phyloP scores from a whole-genome alignment of 2,329 filamentous ascomycete species.

The Cephalotrichum gorgonifer region DNA sequence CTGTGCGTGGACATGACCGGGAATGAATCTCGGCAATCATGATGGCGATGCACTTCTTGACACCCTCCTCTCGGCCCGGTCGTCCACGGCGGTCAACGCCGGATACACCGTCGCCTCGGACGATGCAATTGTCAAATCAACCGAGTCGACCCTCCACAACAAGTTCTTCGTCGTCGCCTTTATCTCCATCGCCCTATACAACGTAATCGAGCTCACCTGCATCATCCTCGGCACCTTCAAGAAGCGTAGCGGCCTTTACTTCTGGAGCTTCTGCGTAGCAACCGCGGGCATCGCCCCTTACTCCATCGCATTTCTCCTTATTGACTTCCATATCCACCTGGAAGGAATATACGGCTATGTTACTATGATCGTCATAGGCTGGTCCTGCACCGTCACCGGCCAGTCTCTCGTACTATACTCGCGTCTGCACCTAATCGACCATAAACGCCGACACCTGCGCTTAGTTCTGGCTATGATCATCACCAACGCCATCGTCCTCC shows the following conservation, averaged over 20 bases:
- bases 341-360: slow-evolving; percentile 11
- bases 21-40: too few species aligned
- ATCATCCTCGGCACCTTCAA: slow-evolving; percentile 25
- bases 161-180: slow-evolving; percentile 17
- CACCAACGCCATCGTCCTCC: slow-evolving; percentile 38
- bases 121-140: too few species aligned
- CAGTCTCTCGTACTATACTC: slow-evolving; percentile 54
- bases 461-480: slow-evolving; percentile 48
- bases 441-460: slow-evolving; percentile 34
- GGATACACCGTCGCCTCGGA: too few species aligned
- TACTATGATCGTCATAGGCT: slow-evolving; percentile 15
- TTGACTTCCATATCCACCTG: slow-evolving; percentile 14
- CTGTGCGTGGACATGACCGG: too few species aligned
- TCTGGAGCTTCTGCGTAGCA: slow-evolving; percentile 25
- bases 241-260: slow-evolving; percentile 23
- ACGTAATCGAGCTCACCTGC: slow-evolving; percentile 22
- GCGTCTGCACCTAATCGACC: slow-evolving; percentile 47
- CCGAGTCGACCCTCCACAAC: neutral
- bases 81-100: too few species aligned
- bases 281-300: slow-evolving; percentile 25
- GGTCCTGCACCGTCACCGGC: slow-evolving; percentile 45
- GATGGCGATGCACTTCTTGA: too few species aligned
- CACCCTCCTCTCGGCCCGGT: too few species aligned
- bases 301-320: slow-evolving; percentile 33
- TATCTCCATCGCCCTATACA: slow-evolving; percentile 21